A percentile compares a stretch with the other conserved stretches of the same genome.
These are phyloP conservation scores for Ormosia emarginata DNA, from an alignment of 306 rosid species.

Conservation along the genomic window DNA sequence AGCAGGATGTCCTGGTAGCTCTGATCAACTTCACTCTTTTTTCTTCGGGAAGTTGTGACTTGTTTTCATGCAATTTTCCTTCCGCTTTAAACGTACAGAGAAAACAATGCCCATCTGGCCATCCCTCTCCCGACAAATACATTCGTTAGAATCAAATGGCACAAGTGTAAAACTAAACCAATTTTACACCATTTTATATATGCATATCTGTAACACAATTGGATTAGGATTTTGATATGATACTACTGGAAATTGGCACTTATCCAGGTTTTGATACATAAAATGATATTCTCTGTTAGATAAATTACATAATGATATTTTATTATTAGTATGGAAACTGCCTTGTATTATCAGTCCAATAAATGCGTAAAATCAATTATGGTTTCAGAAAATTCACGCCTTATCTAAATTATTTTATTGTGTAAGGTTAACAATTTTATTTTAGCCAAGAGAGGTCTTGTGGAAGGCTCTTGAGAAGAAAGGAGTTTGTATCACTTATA, in stretches of 20 bases:
- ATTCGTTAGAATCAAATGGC: no score
- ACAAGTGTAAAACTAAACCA: not conserved
- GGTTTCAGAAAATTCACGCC: not conserved
- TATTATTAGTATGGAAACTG: not conserved
- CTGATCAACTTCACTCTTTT: not conserved
- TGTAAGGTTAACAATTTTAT: not conserved
- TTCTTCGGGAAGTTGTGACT: not conserved
- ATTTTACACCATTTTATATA: not conserved
- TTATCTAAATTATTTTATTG: no score
- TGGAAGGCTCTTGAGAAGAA: no score
- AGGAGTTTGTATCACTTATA: no score
- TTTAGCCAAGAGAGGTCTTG: no score
- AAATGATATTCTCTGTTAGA: not conserved
- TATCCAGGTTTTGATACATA: not conserved
- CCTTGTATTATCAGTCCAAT: not conserved
- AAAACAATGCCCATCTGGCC: no score
- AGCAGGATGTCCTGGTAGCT: not conserved
- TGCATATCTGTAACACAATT: not conserved
- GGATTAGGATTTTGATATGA: not conserved
- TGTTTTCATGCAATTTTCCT: not conserved
- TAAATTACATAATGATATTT: not conserved
- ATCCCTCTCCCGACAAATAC: no score
- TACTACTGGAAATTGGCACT: not conserved
- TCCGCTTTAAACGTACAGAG: not conserved
- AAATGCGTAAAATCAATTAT: not conserved